Conservation (phyloP, 129 eudicot species). For the Lactuca saligna region DNA sequence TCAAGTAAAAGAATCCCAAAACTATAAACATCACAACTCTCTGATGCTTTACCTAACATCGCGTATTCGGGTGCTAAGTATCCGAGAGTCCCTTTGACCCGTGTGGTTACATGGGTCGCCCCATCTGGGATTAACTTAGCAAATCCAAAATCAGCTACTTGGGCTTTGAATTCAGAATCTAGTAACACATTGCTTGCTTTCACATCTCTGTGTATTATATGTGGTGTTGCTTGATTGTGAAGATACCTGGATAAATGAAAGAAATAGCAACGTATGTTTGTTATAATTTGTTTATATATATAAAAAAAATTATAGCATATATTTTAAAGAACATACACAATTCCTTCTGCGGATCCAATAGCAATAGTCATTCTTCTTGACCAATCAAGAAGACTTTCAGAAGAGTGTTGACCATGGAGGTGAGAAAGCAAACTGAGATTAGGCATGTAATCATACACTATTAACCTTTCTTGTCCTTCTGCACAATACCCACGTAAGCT, state of each 20-base stretch:
- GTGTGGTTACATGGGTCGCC: constrained; percentile 90
- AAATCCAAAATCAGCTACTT: constrained; percentile 89
- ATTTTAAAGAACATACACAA: constrained; percentile 47
- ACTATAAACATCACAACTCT: constrained; percentile 91
- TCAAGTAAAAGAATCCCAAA: constrained; percentile 89
- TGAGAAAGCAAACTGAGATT: constrained; percentile 88
- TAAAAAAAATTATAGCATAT: neutral
- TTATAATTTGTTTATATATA: too few relatives aligned
- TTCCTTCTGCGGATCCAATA: constrained; percentile 91
- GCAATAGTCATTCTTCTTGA: constrained; percentile 80
- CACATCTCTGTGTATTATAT: constrained; percentile 81
- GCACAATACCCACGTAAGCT: constrained; percentile 92
- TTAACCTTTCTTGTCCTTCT: constrained; percentile 91
- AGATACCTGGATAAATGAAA: constrained; percentile 52
- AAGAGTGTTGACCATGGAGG: constrained; percentile 81
- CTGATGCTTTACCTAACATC: constrained; percentile 84
- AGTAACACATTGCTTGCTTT: constrained; percentile 88
- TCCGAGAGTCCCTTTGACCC: constrained; percentile 85
- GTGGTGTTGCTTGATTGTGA: constrained; percentile 89
- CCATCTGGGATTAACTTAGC: constrained; percentile 91
- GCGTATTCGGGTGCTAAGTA: constrained; percentile 95
- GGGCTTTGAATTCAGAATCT: constrained; percentile 76
- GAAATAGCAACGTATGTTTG: too few relatives aligned
- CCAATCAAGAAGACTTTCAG: constrained; percentile 92
- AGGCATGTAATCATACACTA: constrained; percentile 82